A percentile compares a stretch with the other conserved stretches of the same genome.
Evolutionary conservation across 164 flowering plant genomes (phyloP).

Genomic region (grape (Vitis vinifera)): DNA sequence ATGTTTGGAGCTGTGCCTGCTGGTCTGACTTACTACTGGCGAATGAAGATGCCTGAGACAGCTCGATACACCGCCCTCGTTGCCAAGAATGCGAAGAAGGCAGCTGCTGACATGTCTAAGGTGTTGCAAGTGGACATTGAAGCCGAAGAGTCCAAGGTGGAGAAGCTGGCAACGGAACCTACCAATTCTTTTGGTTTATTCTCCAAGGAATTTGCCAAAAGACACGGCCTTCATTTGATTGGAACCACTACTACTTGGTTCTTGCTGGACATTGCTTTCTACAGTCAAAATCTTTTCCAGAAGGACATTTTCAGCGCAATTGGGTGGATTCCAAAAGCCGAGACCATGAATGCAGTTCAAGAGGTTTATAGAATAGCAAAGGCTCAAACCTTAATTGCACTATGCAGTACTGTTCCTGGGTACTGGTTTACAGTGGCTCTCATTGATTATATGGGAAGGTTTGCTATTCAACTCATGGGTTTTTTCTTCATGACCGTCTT

Average conservation of each 20-base stretch:
- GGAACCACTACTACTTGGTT: conserved; percentile 44
- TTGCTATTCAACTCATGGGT: conserved; percentile 46
- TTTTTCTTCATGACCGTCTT: conserved; percentile 56
- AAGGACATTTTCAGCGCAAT: conserved; percentile 44
- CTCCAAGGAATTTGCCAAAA: conserved; percentile 27
- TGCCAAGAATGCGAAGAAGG: conserved; percentile 55
- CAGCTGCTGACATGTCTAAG: conserved; percentile 51
- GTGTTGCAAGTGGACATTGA: conserved; percentile 41
- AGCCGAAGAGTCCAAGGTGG: conserved; percentile 25
- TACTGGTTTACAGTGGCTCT: conserved; percentile 43
- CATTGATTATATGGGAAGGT: conserved; percentile 35
- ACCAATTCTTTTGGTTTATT: conserved; percentile 36
- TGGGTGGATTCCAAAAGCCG: conserved; percentile 40
- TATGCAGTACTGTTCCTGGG: conserved; percentile 42
- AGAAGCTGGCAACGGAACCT: neutral
- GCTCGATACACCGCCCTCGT: conserved; percentile 66
- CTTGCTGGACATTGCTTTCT: conserved; percentile 42
- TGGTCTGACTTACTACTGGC: conserved; percentile 60
- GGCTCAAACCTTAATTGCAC: conserved; percentile 44
- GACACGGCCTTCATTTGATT: conserved; percentile 46
- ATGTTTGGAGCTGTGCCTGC: conserved; percentile 56
- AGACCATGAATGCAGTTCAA: conserved; percentile 33
- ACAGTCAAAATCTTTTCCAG: conserved; percentile 47
- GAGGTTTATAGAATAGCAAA: conserved; percentile 37
- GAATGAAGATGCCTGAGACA: conserved; percentile 73